Evolutionary conservation across 352 stramenopile species (phyloP).

Genomic region (Aphanomyces astaci): DNA sequence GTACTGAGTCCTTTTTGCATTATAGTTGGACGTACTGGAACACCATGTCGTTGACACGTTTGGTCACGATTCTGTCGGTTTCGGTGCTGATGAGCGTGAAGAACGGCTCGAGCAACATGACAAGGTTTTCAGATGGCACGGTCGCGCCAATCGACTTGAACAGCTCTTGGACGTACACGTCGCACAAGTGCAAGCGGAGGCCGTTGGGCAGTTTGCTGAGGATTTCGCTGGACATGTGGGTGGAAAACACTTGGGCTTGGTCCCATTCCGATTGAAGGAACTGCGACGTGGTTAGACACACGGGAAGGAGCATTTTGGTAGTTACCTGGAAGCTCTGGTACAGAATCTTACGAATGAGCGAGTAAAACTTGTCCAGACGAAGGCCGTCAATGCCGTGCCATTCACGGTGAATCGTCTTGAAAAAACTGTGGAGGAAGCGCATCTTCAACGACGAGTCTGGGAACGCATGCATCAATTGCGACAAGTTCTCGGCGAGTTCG

Average conservation of each 20-base stretch:
- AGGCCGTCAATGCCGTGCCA: constrained; percentile 81
- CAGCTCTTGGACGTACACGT: constrained; percentile 66
- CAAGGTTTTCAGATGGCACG: constrained; percentile 49
- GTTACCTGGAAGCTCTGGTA: constrained; percentile 50
- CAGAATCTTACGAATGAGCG: constrained; percentile 72
- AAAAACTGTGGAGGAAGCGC: constrained; percentile 69
- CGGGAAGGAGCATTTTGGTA: background rate
- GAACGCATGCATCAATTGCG: constrained; percentile 50
- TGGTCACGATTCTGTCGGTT: constrained; percentile 75
- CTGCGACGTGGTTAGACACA: constrained; percentile 25
- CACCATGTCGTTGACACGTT: constrained; percentile 66
- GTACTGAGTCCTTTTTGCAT: background rate
- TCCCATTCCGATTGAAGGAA: constrained; percentile 46
- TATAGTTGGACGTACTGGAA: constrained; percentile 31
- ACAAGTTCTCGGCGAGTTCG: constrained; percentile 62
- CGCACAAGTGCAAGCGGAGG: constrained; percentile 64
- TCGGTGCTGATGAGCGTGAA: constrained; percentile 68
- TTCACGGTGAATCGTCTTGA: constrained; percentile 78
- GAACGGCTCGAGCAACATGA: constrained; percentile 73
- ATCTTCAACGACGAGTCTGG: constrained; percentile 40
- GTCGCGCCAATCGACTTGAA: constrained; percentile 42
- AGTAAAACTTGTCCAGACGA: constrained; percentile 80
- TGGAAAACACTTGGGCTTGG: constrained; percentile 44
- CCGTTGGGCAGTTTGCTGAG: constrained; percentile 75
- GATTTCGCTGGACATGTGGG: constrained; percentile 56